A percentile compares a stretch with the other conserved stretches of the same genome.
These are phyloP conservation scores for Volvox reticuliferus DNA, from an alignment of 139 green algal species.

Conservation along the genomic window DNA sequence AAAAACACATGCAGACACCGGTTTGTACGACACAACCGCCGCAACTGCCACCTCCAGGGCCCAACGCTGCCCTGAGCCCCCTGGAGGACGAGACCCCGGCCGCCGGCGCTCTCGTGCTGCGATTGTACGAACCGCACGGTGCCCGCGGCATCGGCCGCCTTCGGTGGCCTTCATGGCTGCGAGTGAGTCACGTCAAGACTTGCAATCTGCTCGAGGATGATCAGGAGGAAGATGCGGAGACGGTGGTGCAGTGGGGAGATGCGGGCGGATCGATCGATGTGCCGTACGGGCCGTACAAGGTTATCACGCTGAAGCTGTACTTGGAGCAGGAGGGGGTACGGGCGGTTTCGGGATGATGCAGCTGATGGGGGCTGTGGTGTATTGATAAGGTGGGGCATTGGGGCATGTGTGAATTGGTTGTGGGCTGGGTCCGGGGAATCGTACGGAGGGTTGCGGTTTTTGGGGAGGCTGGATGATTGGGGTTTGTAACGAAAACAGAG, in stretches of 20 bases:
- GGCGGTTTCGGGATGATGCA: too few species aligned
- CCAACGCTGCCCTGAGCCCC: neutral
- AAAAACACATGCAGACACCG: neutral
- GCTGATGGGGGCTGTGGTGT: too few species aligned
- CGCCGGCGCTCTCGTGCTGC: neutral
- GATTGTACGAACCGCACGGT: conserved; percentile 58
- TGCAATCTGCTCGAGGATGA: conserved; percentile 49
- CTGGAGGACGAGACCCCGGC: neutral
- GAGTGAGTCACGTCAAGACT: neutral
- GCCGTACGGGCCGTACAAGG: conserved; percentile 32
- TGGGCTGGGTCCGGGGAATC: too few species aligned
- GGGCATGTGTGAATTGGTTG: too few species aligned
- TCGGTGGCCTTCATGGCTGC: conserved; percentile 3
- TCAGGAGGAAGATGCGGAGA: neutral
- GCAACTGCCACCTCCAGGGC: neutral
- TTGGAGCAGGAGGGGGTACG: neutral
- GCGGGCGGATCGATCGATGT: conserved; percentile 32
- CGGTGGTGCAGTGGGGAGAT: neutral
- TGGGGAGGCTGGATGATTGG: too few species aligned
- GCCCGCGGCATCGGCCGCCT: conserved; percentile 16
- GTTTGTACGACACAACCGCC: too few species aligned
- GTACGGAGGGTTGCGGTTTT: too few species aligned
- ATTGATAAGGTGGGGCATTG: too few species aligned
- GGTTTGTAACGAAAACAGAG: too few species aligned
- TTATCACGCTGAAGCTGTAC: conserved; percentile 39